These are phyloP conservation scores for Hypoxylon sp. DNA, from an alignment of 2,329 filamentous ascomycete species.

Conservation along the genomic window DNA sequence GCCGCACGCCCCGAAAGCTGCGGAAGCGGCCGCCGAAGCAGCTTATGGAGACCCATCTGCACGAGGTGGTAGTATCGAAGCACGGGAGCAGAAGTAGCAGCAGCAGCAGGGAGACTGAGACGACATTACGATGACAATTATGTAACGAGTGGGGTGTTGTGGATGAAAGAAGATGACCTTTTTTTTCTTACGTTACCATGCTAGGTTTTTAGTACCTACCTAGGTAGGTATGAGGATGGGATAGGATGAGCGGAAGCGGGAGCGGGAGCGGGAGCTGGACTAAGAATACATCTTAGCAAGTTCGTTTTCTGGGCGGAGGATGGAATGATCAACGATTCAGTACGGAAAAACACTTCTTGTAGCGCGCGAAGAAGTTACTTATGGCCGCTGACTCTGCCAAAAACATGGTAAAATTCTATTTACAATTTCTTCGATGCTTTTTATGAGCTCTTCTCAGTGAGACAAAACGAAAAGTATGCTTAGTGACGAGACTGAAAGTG, in stretches of 20 bases:
- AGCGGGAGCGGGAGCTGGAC: neutral
- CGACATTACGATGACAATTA: conserved; percentile 37
- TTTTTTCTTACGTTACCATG: neutral
- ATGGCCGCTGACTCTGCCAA: neutral
- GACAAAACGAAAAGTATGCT: neutral
- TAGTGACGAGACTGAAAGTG: too few relatives aligned
- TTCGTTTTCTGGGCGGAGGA: neutral
- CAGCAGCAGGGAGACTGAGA: conserved; percentile 41
- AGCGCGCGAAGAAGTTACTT: neutral
- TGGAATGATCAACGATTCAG: neutral
- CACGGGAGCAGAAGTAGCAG: conserved; percentile 23
- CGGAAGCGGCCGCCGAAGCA: conserved; percentile 56
- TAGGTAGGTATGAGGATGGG: too few relatives aligned
- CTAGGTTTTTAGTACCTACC: neutral
- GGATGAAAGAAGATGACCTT: neutral
- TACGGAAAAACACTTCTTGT: neutral
- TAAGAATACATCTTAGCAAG: neutral
- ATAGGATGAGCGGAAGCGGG: neutral
- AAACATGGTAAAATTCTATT: conserved; percentile 10
- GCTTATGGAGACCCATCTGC: conserved; percentile 36
- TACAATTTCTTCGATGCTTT: conserved; percentile 1
- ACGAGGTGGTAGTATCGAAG: conserved; percentile 30
- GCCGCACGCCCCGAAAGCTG: conserved; percentile 56
- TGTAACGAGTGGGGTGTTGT: neutral
- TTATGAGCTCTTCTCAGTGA: neutral